Evolutionary conservation across 2,329 filamentous ascomycete genomes (phyloP), one percentile per base, ranked within the genome.

Genomic region (Claviceps arundinis): DNA sequence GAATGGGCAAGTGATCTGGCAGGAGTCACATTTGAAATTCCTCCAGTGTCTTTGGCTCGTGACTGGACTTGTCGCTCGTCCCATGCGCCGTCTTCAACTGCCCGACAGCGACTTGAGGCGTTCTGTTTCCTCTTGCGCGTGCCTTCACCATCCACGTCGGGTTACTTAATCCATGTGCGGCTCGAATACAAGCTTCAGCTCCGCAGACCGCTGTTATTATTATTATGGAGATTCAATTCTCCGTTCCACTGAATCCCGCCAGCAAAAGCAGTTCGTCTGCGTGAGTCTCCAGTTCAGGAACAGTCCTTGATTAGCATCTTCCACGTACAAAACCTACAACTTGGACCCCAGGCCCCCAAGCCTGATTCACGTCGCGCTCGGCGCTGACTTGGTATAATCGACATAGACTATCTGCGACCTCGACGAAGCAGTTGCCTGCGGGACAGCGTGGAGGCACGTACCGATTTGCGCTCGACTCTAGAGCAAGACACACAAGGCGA

Each of bases 171-270:
- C 24, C n/a, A n/a, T 37, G 26, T 11, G 38, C 40, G 16, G 22
- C n/a, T 9, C 8, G 8, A 9, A 19, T 40, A 34, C 19, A 43
- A 42, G 24, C 22, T 41, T 37, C 45, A 42, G 37, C 44, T 50
- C 44, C 19, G 19, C 19, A 3, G 40, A 26, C 37, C 17, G 16
- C 52, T n/a, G 24, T 30, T 37, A 47, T 45, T 38, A 69, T 30
- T 37, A 47, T 45, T 38, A 69, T 69, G 67, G 67, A 69, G 61
- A 66, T 69, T 50, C 67, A 69, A 48, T 69, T 69, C 57, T 64
- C 64, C n/a, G 54, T 68, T 38, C 59, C 65, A 16, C 55, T 67
- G 14, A 60, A 57, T 45, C 53, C 52, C 45, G 57, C 56, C 47
- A 57, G 52, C 37, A 59, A 54, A 45, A 58, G 43, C 50, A 45